Conservation (phyloP, 768 basidiomycete genomes). For the Leucocoprinus sp. region DNA sequence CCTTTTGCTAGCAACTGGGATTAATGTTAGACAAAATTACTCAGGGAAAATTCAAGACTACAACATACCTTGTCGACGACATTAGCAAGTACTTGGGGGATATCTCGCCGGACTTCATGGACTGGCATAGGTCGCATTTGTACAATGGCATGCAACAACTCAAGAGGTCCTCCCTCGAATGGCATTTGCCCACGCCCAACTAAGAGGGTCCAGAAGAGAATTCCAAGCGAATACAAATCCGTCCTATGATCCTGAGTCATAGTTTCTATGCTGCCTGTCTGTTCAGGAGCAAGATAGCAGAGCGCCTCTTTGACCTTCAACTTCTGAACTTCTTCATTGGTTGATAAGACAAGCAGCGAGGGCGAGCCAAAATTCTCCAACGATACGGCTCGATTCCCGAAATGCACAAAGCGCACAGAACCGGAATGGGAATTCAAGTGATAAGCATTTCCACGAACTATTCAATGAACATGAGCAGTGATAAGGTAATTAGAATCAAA, state of each 20-base stretch:
- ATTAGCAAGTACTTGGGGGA: constrained; percentile 60
- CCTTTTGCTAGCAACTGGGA: constrained; percentile 55
- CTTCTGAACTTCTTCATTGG: constrained; percentile 54
- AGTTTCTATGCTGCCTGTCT: constrained; percentile 67
- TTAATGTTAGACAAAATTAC: constrained; percentile 9
- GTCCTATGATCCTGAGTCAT: constrained; percentile 67
- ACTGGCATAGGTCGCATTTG: constrained; percentile 70
- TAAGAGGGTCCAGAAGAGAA: constrained; percentile 69
- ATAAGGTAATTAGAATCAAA: background rate
- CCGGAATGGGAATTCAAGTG: constrained; percentile 66
- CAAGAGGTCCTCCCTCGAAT: constrained; percentile 52
- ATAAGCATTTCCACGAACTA: constrained; percentile 70
- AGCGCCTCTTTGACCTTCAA: constrained; percentile 68
- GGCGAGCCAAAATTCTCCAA: constrained; percentile 67
- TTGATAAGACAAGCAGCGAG: constrained; percentile 56
- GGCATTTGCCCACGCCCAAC: constrained; percentile 61
- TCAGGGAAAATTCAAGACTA: background rate
- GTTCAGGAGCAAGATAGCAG: constrained; percentile 70
- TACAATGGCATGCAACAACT: constrained; percentile 62
- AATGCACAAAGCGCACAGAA: constrained; percentile 63
- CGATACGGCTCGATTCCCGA: constrained; percentile 67
- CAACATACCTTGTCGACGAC: constrained; percentile 57
- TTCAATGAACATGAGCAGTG: constrained; percentile 3
- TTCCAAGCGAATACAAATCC: constrained; percentile 67
- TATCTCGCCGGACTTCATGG: constrained; percentile 64